These are phyloP conservation scores for Colletotrichum lindemuthianum DNA, from an alignment of 2,329 filamentous ascomycete genomes.

Conservation along the genomic window DNA sequence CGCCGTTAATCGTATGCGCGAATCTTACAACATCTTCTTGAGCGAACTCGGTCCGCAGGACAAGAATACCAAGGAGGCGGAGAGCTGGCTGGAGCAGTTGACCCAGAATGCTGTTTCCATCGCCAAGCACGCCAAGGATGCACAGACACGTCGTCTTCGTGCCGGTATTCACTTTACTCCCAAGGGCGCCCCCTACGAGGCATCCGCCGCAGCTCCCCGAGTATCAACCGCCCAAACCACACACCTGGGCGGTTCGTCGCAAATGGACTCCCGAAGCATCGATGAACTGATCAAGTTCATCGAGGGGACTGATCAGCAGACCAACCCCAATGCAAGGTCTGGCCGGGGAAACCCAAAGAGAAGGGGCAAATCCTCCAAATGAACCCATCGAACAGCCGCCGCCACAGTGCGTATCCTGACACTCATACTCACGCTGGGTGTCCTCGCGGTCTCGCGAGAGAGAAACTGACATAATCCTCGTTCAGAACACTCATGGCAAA, in stretches of 20 bases:
- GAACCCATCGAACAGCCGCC: slow-evolving; percentile 4
- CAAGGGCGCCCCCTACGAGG: slow-evolving; percentile 69
- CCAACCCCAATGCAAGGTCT: slow-evolving; percentile 65
- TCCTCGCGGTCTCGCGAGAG: no score
- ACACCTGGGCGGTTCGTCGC: slow-evolving; percentile 41
- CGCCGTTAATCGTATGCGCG: slow-evolving; percentile 92
- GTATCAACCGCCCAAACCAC: slow-evolving; percentile 32
- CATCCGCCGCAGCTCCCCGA: slow-evolving; percentile 40
- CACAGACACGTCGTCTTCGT: slow-evolving; percentile 78
- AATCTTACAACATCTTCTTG: slow-evolving; percentile 96
- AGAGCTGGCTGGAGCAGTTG: slow-evolving; percentile 94
- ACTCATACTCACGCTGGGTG: no score
- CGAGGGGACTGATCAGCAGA: slow-evolving; percentile 74
- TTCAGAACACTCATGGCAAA: no score
- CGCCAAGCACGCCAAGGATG: slow-evolving; percentile 91
- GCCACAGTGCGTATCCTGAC: no score
- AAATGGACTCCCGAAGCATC: slow-evolving; percentile 82
- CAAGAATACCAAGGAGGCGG: slow-evolving; percentile 97
- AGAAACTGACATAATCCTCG: no score
- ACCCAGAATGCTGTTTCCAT: slow-evolving; percentile 95
- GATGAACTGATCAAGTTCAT: slow-evolving; percentile 96
- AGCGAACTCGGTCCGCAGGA: slow-evolving; percentile 86
- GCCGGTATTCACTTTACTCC: slow-evolving; percentile 76
- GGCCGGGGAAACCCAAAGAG: slow-evolving; percentile 66
- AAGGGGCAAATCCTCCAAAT: slow-evolving; percentile 48